Evolutionary conservation across 2,329 filamentous ascomycete genomes (phyloP).

Genomic region (Aspergillus caelatus): DNA sequence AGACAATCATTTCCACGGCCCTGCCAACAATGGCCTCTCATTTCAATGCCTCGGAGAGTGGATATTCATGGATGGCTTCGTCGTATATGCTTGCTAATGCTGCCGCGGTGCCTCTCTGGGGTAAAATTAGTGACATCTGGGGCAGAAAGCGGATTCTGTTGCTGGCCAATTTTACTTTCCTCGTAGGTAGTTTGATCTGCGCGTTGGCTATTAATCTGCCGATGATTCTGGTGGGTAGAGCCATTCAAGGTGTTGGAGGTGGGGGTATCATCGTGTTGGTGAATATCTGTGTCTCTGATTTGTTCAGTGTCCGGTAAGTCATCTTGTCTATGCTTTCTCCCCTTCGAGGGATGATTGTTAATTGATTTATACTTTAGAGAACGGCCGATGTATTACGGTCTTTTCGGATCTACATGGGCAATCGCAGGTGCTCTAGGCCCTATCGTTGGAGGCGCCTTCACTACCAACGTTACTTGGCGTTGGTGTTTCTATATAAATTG

Average conservation of each 20-base stretch:
- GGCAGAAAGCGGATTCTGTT: constrained; percentile 66
- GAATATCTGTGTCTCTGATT: constrained; percentile 65
- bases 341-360: constrained; percentile 1
- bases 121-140: constrained; percentile 68
- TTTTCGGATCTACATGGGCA: constrained; percentile 66
- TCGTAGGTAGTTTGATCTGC: constrained; percentile 64
- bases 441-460: constrained; percentile 64
- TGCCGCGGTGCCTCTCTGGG: constrained; percentile 60
- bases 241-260: constrained; percentile 65
- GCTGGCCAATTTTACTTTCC: constrained; percentile 62
- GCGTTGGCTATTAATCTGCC: constrained; percentile 60
- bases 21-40: constrained; percentile 47
- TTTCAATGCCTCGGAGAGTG: constrained; percentile 46
- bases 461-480: constrained; percentile 61
- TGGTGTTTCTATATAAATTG: constrained; percentile 66
- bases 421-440: constrained; percentile 63
- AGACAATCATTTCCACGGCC: constrained; percentile 51
- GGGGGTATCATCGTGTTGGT: constrained; percentile 66
- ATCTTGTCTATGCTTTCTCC: not conserved
- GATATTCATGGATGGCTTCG: constrained; percentile 53
- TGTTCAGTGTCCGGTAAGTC: constrained; percentile 61
- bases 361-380: constrained; percentile 36
- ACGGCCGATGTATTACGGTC: constrained; percentile 63
- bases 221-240: constrained; percentile 65
- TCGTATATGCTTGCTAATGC: constrained; percentile 51